These are phyloP conservation scores for Aspergillus flavus DNA, from an alignment of 2,329 filamentous ascomycete species.

Conservation along the genomic window DNA sequence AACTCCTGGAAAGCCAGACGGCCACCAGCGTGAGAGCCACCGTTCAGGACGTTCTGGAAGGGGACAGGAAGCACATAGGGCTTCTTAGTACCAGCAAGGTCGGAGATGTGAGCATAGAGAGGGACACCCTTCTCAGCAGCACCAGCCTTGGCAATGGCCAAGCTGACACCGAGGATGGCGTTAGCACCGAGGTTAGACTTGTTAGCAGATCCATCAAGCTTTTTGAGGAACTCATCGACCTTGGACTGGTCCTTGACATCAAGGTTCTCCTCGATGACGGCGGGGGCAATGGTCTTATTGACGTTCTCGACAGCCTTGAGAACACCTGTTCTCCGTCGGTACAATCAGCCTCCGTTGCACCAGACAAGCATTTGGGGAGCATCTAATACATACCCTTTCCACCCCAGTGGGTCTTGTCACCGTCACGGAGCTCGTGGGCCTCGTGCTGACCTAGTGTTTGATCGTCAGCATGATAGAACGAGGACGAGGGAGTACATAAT, in stretches of 20 bases:
- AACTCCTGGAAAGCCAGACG: constrained; percentile 94
- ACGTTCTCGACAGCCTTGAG: constrained; percentile 84
- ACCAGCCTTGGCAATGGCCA: constrained; percentile 85
- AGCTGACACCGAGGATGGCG: constrained; percentile 80
- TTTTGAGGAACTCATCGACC: constrained; percentile 81
- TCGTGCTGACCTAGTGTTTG: constrained; percentile 73
- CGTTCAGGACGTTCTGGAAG: constrained; percentile 93
- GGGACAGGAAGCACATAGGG: constrained; percentile 86
- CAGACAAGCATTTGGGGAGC: background rate
- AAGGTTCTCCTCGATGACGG: constrained; percentile 77
- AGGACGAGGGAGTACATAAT: background rate
- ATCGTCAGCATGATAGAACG: constrained; percentile 24
- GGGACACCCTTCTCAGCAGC: constrained; percentile 87
- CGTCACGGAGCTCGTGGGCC: constrained; percentile 87
- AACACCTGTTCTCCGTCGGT: constrained; percentile 52
- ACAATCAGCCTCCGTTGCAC: constrained; percentile 7
- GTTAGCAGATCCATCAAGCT: constrained; percentile 81
- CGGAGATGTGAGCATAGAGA: constrained; percentile 84
- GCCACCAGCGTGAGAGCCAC: constrained; percentile 95
- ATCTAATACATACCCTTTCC: constrained; percentile 68
- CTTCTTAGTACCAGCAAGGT: constrained; percentile 88
- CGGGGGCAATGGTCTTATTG: constrained; percentile 77
- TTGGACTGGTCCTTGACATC: constrained; percentile 86
- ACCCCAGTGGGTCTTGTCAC: constrained; percentile 81
- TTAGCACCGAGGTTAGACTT: constrained; percentile 89